Evolutionary conservation across 1,284 basidiomycete genomes (phyloP), one percentile per base, ranked within the genome.

Genomic region (Rhodotorula sp.): DNA sequence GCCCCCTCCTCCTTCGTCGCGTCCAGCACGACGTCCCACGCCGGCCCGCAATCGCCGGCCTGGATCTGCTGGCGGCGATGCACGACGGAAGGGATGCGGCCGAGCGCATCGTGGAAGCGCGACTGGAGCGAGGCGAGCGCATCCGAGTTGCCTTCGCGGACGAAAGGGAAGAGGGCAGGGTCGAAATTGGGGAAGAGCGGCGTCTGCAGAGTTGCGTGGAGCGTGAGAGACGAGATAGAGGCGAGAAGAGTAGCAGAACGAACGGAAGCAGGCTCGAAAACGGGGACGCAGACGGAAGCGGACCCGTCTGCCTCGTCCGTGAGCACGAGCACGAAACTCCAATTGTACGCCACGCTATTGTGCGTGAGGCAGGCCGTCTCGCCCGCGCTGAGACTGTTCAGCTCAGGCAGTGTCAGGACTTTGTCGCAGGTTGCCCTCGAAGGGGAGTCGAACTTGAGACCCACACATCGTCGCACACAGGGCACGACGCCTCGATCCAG

Each of bases 401-500:
- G 34, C 34, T 34, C 34, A 34, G 34, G 34, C 34, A 34, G 34
- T 5, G 34, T 34, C 34, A 34, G 34, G 34, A 34, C 34, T 34
- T 34, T 34, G 5, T 5, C 17, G 25, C 42, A 7, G 3, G 21
- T 17, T 4, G 7, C 17, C 3, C 12, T 34, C 16, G 48, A n/a
- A 27, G 49, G 2, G 25, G 57, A 41, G 27, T 5, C 19, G 21
- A 19, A 27, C n/a, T 0, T 3, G 21, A 4, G 12, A 61, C 72
- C 10, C 21, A 71, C 69, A 23, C 41, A 3, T 21, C n/a, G 14
- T 46, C 16, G 27, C 69, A 71, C 1, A 9, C n/a, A 4, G 66
- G 61, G 45, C 73, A 74, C 19, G 44, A 61, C n/a, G 63, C 68
- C 10, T 44, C 12, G 19, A 69, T 54, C 59, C 67, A 74, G 7